A percentile compares a stretch with the other conserved stretches of the same genome.
These are phyloP conservation scores for Plasmodium blacklocki DNA, from an alignment of 169 alveolate genomes.

Conservation along the genomic window DNA sequence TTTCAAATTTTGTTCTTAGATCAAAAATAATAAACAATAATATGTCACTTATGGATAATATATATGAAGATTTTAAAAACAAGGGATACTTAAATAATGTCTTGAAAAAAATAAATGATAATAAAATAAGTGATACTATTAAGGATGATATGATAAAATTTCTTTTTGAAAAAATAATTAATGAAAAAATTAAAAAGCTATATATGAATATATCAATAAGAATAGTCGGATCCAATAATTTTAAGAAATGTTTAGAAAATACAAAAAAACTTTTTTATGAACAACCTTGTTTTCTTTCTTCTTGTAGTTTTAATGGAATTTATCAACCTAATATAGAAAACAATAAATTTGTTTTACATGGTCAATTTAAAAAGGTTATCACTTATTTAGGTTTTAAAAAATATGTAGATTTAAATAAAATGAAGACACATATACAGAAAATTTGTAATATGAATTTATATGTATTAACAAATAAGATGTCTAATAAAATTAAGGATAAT, in stretches of 20 bases:
- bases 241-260: background rate
- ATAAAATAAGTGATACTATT: background rate
- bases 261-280: background rate
- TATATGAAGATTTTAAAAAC: constrained; percentile 1
- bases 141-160: background rate
- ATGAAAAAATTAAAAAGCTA: background rate
- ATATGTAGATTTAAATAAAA: background rate
- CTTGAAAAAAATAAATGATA: background rate
- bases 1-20: background rate
- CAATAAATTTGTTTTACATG: background rate
- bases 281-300: constrained; percentile 1
- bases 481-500: background rate
- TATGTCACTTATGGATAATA: constrained; percentile 2
- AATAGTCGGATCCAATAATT: background rate
- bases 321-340: constrained; percentile 7
- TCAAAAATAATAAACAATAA: background rate
- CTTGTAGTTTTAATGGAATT: background rate
- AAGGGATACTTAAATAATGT: background rate
- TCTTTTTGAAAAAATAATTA: background rate
- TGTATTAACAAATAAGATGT: background rate
- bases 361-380: background rate
- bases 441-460: background rate
- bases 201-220: background rate
- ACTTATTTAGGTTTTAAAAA: constrained; percentile 2
- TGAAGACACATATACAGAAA: background rate